Evolutionary conservation across 257 asterid genomes (phyloP).

Genomic region (Fraxinus excelsior): DNA sequence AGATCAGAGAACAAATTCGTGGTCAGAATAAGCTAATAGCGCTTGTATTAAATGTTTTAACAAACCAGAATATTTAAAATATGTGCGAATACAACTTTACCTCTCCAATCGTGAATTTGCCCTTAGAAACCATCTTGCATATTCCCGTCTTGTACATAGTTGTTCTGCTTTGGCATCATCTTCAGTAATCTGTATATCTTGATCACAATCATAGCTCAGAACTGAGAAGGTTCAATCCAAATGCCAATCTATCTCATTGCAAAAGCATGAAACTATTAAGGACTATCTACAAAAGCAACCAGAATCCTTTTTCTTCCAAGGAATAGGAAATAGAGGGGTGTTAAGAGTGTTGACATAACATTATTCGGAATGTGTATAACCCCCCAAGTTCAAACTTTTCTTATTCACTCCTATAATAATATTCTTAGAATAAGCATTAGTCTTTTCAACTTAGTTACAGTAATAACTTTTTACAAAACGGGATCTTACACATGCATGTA

Average conservation of each 20-base stretch:
- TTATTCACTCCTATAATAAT: not conserved
- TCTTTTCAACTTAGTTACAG: not conserved
- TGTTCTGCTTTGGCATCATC: conserved; percentile 72
- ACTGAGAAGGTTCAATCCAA: conserved; percentile 20
- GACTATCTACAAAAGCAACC: not conserved
- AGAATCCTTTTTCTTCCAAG: not conserved
- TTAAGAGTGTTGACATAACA: not conserved
- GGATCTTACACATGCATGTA: not conserved
- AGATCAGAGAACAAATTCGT: conserved; percentile 25
- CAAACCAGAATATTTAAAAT: not conserved
- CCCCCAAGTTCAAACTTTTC: not conserved
- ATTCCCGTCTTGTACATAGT: conserved; percentile 87
- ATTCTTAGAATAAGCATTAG: not conserved
- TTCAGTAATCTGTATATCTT: conserved; percentile 75
- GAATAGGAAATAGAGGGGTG: not conserved
- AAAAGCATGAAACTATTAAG: conserved; percentile 7
- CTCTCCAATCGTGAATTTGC: conserved; percentile 75
- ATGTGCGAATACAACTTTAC: conserved; percentile 36
- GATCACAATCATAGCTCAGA: conserved; percentile 34
- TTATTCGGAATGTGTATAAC: not conserved
- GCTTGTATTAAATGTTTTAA: not conserved
- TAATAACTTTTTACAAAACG: too few relatives aligned
- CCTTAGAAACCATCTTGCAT: conserved; percentile 81
- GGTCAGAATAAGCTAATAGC: conserved; percentile 11
- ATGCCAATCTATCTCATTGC: conserved; percentile 13